Percentiles rank a stretch among this genome's conserved stretches.
Conservation (phyloP, 495 filamentous ascomycete species). For the Aspergillus coremiiformis region DNA sequence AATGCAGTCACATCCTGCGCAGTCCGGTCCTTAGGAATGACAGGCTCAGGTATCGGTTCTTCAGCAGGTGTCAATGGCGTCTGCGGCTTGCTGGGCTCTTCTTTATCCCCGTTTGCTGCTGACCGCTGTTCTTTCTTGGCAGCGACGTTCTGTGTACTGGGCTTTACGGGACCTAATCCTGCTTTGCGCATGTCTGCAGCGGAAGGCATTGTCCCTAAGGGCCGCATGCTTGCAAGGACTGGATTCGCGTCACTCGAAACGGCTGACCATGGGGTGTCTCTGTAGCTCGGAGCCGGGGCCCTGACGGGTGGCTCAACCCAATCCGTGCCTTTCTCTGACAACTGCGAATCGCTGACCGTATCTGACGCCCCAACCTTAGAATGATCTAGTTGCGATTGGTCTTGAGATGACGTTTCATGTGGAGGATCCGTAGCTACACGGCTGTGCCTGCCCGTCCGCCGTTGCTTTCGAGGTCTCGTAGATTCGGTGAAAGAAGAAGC, state of each 20-base stretch:
- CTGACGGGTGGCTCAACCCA: constrained; percentile 69
- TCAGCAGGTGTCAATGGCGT: constrained; percentile 14
- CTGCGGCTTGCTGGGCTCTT: constrained; percentile 8
- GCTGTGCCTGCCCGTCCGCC: constrained; percentile 21
- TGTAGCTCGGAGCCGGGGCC: constrained; percentile 58
- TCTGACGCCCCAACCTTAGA: background rate
- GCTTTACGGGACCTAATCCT: constrained; percentile 17
- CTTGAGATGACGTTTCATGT: constrained; percentile 6
- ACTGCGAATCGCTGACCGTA: constrained; percentile 6
- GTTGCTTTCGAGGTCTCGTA: constrained; percentile 22
- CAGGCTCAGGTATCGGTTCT: constrained; percentile 4
- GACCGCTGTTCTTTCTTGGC: constrained; percentile 13
- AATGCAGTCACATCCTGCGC: constrained; percentile 14
- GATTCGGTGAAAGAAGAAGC: constrained; percentile 18
- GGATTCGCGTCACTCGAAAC: constrained; percentile 22
- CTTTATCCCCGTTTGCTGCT: constrained; percentile 11
- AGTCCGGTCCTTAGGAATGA: background rate
- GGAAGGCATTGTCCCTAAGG: constrained; percentile 22
- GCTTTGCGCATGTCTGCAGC: constrained; percentile 25
- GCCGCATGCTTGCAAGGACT: constrained; percentile 26
- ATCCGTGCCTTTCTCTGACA: constrained; percentile 28
- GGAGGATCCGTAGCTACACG: constrained; percentile 18
- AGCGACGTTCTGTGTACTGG: constrained; percentile 13
- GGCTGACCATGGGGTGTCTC: constrained; percentile 46
- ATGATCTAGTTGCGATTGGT: constrained; percentile 10